These are phyloP conservation scores for Cynara cardunculus DNA, from an alignment of 129 eudicot genomes.

Conservation along the genomic window DNA sequence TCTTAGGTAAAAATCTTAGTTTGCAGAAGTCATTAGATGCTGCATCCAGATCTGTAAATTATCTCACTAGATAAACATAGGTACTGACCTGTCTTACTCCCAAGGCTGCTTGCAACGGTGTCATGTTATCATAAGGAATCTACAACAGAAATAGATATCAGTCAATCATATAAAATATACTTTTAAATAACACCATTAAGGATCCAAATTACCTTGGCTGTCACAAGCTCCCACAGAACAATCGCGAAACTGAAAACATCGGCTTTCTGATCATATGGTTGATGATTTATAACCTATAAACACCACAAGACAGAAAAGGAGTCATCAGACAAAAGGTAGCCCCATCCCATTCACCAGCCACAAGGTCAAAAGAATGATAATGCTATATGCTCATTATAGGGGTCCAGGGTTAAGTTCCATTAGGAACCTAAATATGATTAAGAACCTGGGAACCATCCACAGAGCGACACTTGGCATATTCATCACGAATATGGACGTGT, in stretches of 20 bases:
- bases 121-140: conserved; percentile 95
- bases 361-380: background rate
- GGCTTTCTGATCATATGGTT: conserved; percentile 89
- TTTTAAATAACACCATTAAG: background rate
- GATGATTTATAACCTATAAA: conserved; percentile 80
- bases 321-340: background rate
- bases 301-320: conserved; percentile 1
- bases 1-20: background rate
- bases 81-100: conserved; percentile 88
- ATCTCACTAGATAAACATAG: background rate
- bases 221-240: conserved; percentile 94
- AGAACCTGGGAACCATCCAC: too few species aligned
- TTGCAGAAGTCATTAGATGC: background rate
- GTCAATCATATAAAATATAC: background rate
- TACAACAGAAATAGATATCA: conserved; percentile 22
- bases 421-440: too few species aligned
- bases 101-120: conserved; percentile 96
- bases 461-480: too few species aligned
- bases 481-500: too few species aligned
- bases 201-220: conserved; percentile 62
- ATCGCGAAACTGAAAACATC: conserved; percentile 95
- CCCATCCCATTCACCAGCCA: background rate
- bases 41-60: background rate
- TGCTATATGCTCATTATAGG: background rate
- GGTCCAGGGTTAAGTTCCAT: background rate